phyloP scores from a whole-genome alignment of 148 eudicot species.

The Rhododendron williamsianum region DNA sequence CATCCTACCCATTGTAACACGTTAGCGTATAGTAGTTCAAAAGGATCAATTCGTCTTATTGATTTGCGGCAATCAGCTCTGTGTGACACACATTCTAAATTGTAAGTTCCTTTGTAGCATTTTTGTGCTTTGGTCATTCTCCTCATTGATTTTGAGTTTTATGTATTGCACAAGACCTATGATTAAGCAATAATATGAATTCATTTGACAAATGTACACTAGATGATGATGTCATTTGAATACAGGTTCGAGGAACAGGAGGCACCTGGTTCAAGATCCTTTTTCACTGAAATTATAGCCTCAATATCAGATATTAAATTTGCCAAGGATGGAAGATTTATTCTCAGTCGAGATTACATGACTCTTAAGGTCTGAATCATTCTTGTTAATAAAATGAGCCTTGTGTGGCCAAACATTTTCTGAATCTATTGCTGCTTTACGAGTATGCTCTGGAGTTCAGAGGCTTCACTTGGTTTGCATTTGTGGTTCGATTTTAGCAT shows the following conservation, averaged over 20 bases:
- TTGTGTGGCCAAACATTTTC: background rate
- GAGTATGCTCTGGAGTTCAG: background rate
- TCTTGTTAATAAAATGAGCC: slow-evolving; percentile 2
- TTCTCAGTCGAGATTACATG: slow-evolving; percentile 82
- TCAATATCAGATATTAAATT: slow-evolving; percentile 76
- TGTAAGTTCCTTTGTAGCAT: slow-evolving; percentile 41
- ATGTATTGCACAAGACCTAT: background rate
- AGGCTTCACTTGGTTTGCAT: background rate
- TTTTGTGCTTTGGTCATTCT: background rate
- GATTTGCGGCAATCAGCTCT: slow-evolving; percentile 82
- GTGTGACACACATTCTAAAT: slow-evolving; percentile 67
- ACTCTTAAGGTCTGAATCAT: slow-evolving; percentile 53
- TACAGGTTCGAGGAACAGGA: slow-evolving; percentile 75
- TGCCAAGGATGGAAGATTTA: slow-evolving; percentile 66
- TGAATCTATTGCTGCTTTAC: background rate
- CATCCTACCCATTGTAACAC: slow-evolving; percentile 75
- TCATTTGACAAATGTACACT: background rate
- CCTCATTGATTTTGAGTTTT: background rate
- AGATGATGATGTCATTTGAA: slow-evolving; percentile 1
- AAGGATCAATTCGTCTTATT: slow-evolving; percentile 70
- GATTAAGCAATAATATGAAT: background rate
- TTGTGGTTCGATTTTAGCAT: background rate
- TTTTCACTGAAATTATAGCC: slow-evolving; percentile 75
- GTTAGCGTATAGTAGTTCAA: slow-evolving; percentile 80
- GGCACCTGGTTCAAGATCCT: slow-evolving; percentile 71